phyloP scores from a whole-genome alignment of 177 flowering plant genomes.

The Vitis hybrid region DNA sequence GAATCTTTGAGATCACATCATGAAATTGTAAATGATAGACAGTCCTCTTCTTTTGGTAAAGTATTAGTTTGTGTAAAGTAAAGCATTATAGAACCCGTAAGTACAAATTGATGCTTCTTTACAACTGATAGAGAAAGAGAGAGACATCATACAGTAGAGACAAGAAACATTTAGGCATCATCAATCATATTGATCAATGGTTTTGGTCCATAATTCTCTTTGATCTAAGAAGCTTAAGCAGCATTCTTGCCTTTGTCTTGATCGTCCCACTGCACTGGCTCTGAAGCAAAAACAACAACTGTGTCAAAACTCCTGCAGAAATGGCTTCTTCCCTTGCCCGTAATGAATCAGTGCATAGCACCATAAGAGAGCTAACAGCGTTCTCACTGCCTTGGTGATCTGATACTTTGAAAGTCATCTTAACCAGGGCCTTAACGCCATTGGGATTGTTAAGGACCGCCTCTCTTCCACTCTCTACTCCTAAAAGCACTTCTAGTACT shows the following conservation, averaged over 20 bases:
- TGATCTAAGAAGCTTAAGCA: slow-evolving; percentile 67
- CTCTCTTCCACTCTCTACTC: slow-evolving; percentile 36
- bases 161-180: not conserved
- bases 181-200: not conserved
- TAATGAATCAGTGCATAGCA: slow-evolving; percentile 36
- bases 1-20: no score
- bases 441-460: slow-evolving; percentile 30
- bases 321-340: slow-evolving; percentile 48
- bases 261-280: slow-evolving; percentile 59
- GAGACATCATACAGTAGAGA: not conserved
- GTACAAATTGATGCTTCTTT: no score
- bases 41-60: no score
- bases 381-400: slow-evolving; percentile 63
- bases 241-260: slow-evolving; percentile 60
- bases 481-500: slow-evolving; percentile 44
- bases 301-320: slow-evolving; percentile 53
- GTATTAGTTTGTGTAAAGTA: no score
- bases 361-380: slow-evolving; percentile 45
- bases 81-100: no score
- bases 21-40: no score
- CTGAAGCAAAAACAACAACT: slow-evolving; percentile 64
- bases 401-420: slow-evolving; percentile 64
- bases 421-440: slow-evolving; percentile 48
- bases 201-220: slow-evolving; percentile 34
- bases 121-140: not conserved